Percentiles rank a stretch among this genome's conserved stretches.
phyloP scores from a whole-genome alignment of 192 early-diverging fungal species.

The Linnemannia exigua region DNA sequence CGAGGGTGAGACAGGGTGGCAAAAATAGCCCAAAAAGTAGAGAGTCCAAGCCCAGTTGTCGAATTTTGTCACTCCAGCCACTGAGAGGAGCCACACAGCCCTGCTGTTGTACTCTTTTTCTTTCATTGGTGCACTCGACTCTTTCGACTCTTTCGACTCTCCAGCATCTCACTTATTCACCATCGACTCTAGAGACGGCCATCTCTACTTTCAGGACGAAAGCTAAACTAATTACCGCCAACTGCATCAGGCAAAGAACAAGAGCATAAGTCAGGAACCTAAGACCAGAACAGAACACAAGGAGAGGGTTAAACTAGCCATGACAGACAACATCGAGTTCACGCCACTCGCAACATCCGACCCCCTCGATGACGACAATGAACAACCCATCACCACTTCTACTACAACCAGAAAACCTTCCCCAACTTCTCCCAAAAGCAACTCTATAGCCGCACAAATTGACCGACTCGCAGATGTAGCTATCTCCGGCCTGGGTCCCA shows the following conservation, averaged over 20 bases:
- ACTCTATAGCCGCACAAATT: slow-evolving; percentile 15
- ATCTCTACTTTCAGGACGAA: neutral
- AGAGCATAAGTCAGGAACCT: neutral
- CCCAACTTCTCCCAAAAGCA: neutral
- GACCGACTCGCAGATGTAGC: slow-evolving; percentile 44
- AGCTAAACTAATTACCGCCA: neutral
- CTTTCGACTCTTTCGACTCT: neutral
- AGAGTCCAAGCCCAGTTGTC: neutral
- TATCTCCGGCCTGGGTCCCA: slow-evolving; percentile 63
- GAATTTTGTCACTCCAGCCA: neutral
- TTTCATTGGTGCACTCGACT: neutral
- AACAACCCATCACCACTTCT: slow-evolving; percentile 26
- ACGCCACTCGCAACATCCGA: slow-evolving; percentile 46
- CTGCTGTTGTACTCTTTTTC: neutral
- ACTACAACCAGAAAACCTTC: slow-evolving; percentile 1
- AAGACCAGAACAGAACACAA: neutral
- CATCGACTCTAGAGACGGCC: neutral
- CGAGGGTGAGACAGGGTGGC: neutral
- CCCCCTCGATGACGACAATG: slow-evolving; percentile 28
- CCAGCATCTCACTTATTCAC: neutral
- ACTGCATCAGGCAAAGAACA: neutral
- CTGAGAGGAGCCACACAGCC: slow-evolving; percentile 3
- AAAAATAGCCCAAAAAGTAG: neutral
- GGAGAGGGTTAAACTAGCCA: slow-evolving; percentile 6
- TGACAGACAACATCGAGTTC: slow-evolving; percentile 48